Base-by-base conservation (phyloP, 129 eudicot genomes). In the Chrysanthemum makinoi region DNA sequence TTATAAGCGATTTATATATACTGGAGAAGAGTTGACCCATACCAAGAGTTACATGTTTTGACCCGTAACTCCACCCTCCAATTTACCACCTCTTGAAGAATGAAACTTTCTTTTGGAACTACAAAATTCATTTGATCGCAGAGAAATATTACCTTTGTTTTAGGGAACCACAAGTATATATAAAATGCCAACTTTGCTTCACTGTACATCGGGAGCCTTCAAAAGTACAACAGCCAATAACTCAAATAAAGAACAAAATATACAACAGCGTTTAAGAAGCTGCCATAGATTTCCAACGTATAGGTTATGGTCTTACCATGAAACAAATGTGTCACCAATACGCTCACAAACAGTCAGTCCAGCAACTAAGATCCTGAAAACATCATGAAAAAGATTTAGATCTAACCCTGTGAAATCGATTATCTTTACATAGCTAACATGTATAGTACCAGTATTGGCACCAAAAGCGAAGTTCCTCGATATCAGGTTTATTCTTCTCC, bases 201-300 rank as follows among this genome's bases (percentile, higher is more conserved):
- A 80, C 96, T 86, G 79, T 89, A 89, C 98, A 93, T 87, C 12
- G 98, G 96, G 67, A 93, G 87, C 98, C 98, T 94, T 80, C 75
- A 87, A 60, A 66, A 79, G 64, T 55, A 72, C 13, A 44, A 22
- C 51, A 61, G 0, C 18, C 64, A 69, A 51, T 4, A 77, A 60
- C 69, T 46, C 43, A 16, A 16, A 24, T 24, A 47, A 20, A 10
- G 10, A 44, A 59, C 22, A 44, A 9, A 72, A 72, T 44, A 20
- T 6, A 20, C 11, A 14, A 35, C 3, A 30, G 39, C n/a, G 52
- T 52, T 17, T 68, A 13, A 58, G 33, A 5, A 24, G 18, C 0
- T 8, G 28, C 2, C 5, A 7, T 26, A 33, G 50, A 30, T 35
- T 39, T 64, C 6, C 30, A 63, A 18, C 20, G n/a, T 49, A 51